Conservation (phyloP, 2,329 filamentous ascomycete genomes). For the Septoria linicola region DNA sequence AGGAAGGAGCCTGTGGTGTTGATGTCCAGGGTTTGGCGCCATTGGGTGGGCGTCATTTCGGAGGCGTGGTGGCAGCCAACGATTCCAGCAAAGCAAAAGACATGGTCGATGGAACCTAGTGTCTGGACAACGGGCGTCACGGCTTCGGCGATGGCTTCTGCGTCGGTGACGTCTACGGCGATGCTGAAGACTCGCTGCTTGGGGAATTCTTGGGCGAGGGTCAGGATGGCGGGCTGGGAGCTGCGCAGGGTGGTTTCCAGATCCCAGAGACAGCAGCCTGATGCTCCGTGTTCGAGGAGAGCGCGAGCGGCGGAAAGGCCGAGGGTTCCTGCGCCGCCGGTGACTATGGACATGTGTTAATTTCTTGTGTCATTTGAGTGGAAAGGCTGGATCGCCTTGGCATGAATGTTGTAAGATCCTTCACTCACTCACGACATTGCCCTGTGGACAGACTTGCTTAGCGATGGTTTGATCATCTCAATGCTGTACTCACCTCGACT, state of each 20-base stretch:
- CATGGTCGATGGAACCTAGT: conserved; percentile 55
- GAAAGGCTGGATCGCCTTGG: too few species aligned
- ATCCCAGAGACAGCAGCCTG: conserved; percentile 62
- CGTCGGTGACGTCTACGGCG: conserved; percentile 61
- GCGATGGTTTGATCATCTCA: background rate
- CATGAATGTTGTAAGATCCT: too few species aligned
- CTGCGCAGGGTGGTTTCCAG: conserved; percentile 46
- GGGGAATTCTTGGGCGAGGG: conserved; percentile 57
- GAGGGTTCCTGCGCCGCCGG: conserved; percentile 65
- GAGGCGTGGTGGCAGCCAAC: conserved; percentile 61
- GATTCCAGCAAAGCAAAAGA: conserved; percentile 67
- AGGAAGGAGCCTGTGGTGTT: conserved; percentile 72
- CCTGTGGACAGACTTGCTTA: conserved; percentile 25
- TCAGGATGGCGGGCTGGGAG: conserved; percentile 45
- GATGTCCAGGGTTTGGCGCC: conserved; percentile 65
- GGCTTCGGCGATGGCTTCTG: conserved; percentile 47
- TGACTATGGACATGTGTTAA: conserved; percentile 46
- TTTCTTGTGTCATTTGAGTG: too few species aligned
- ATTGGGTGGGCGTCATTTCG: conserved; percentile 59
- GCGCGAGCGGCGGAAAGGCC: conserved; percentile 59
- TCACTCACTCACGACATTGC: conserved; percentile 55
- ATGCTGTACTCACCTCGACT: conserved; percentile 37
- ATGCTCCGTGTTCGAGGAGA: conserved; percentile 66
- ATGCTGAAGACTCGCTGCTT: conserved; percentile 50
- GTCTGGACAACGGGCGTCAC: conserved; percentile 43